These are phyloP conservation scores for Pulveroboletus sp. DNA, from an alignment of 768 basidiomycete species.

Conservation along the genomic window DNA sequence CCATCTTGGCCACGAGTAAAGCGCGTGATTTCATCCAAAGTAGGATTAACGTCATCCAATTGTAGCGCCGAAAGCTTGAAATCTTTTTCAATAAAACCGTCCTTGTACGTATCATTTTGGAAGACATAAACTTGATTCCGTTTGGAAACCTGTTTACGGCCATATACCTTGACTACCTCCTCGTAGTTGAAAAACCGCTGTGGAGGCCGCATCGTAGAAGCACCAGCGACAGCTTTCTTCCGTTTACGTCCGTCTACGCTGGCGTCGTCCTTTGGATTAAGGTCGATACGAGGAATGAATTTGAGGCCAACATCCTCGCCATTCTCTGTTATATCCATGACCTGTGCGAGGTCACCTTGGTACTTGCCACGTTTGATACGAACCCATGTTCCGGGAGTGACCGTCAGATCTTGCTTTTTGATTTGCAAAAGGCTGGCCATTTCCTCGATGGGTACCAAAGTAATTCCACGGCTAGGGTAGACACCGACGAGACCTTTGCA, in stretches of 20 bases:
- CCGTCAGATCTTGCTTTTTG: conserved; percentile 87
- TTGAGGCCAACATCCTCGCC: conserved; percentile 91
- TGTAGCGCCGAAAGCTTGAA: conserved; percentile 77
- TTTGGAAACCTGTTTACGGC: conserved; percentile 71
- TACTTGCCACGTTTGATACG: conserved; percentile 93
- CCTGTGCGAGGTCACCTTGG: conserved; percentile 91
- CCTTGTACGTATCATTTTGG: conserved; percentile 89
- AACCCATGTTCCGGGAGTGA: conserved; percentile 90
- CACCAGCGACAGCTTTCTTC: conserved; percentile 55
- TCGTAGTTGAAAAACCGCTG: conserved; percentile 93
- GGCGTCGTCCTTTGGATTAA: conserved; percentile 83
- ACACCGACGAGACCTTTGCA: conserved; percentile 91
- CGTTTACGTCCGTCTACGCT: conserved; percentile 71
- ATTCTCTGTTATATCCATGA: conserved; percentile 90
- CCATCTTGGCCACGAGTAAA: conserved; percentile 80
- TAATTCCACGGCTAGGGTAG: conserved; percentile 78
- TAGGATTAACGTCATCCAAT: conserved; percentile 90
- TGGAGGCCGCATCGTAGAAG: conserved; percentile 74
- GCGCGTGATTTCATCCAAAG: conserved; percentile 92
- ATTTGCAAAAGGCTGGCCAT: conserved; percentile 96
- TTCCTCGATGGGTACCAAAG: conserved; percentile 92
- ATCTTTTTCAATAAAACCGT: conserved; percentile 97
- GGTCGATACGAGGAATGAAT: conserved; percentile 96
- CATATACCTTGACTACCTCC: conserved; percentile 85
- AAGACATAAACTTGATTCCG: conserved; percentile 80